Conservation (phyloP, 306 rosid genomes). For the Myrica gale region DNA sequence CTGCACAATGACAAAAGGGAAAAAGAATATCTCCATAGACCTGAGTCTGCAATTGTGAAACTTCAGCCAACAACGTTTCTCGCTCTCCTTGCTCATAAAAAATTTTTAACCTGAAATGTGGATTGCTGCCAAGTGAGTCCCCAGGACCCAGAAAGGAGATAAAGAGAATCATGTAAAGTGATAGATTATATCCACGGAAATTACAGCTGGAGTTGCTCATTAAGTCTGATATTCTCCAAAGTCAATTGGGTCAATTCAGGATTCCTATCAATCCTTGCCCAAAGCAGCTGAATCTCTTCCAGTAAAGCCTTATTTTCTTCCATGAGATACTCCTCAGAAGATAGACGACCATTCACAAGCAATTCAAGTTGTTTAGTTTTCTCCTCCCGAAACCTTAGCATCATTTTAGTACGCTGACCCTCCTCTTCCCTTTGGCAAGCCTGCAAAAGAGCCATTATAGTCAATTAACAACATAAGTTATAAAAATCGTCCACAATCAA, state of each 20-base stretch:
- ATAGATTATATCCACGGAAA: slow-evolving; percentile 28
- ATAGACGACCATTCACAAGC: slow-evolving; percentile 57
- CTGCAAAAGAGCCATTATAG: slow-evolving; percentile 44
- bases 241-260: slow-evolving; percentile 52
- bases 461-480: slow-evolving; percentile 32
- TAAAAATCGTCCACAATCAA: slow-evolving; percentile 7
- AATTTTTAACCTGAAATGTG: slow-evolving; percentile 54
- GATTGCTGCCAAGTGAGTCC: slow-evolving; percentile 40
- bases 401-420: slow-evolving; percentile 41
- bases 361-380: slow-evolving; percentile 74
- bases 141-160: slow-evolving; percentile 22
- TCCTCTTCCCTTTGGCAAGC: slow-evolving; percentile 70
- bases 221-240: slow-evolving; percentile 64
- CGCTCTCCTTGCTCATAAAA: slow-evolving; percentile 77
- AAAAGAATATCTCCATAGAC: slow-evolving; percentile 34
- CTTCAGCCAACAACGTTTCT: slow-evolving; percentile 69
- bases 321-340: slow-evolving; percentile 65
- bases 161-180: slow-evolving; percentile 21
- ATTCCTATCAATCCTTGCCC: slow-evolving; percentile 47
- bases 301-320: slow-evolving; percentile 69
- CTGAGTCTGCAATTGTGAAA: slow-evolving; percentile 76
- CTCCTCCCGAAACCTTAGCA: slow-evolving; percentile 60
- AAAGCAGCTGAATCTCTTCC: slow-evolving; percentile 63
- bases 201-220: slow-evolving; percentile 61
- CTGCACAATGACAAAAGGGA: slow-evolving; percentile 7